A percentile compares a stretch with the other conserved stretches of the same genome.
Conservation (phyloP, 352 stramenopile genomes). For the Phytophthora chlamydospora region DNA sequence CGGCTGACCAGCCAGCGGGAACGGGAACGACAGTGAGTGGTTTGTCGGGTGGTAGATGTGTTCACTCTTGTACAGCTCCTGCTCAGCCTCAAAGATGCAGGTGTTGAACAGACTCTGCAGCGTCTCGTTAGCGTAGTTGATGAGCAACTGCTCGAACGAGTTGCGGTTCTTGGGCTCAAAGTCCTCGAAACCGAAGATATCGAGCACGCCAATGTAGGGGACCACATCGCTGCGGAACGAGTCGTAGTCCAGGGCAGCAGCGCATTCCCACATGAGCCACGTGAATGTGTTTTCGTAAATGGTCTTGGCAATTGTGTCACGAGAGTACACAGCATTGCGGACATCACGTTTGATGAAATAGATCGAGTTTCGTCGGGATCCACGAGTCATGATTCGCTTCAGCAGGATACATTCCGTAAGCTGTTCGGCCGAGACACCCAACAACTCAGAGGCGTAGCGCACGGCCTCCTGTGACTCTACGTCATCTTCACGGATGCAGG, state of each 20-base stretch:
- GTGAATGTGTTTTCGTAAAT: constrained; percentile 91
- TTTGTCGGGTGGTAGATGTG: constrained; percentile 87
- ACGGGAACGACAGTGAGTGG: constrained; percentile 81
- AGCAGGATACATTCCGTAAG: constrained; percentile 78
- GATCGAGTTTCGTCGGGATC: constrained; percentile 75
- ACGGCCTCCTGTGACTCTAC: constrained; percentile 54
- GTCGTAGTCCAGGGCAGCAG: constrained; percentile 79
- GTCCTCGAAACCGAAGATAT: constrained; percentile 94
- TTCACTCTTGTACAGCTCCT: constrained; percentile 84
- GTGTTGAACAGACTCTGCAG: constrained; percentile 91
- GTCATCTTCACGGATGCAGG: constrained; percentile 58
- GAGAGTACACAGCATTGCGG: constrained; percentile 76
- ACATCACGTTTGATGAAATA: constrained; percentile 80
- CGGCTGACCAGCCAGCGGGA: constrained; percentile 51
- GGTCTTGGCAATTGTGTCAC: constrained; percentile 90
- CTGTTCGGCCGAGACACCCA: constrained; percentile 68
- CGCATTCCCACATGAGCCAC: constrained; percentile 89
- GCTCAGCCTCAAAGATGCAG: constrained; percentile 87
- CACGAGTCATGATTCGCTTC: constrained; percentile 82
- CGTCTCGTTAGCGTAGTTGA: constrained; percentile 94
- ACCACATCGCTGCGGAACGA: constrained; percentile 80
- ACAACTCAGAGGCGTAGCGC: constrained; percentile 55
- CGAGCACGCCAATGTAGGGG: constrained; percentile 90
- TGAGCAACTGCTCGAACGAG: constrained; percentile 92
- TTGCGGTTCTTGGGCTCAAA: constrained; percentile 91